Conservation (phyloP, 176 grass and related monocot genomes). For the Oropetium thomaeum region DNA sequence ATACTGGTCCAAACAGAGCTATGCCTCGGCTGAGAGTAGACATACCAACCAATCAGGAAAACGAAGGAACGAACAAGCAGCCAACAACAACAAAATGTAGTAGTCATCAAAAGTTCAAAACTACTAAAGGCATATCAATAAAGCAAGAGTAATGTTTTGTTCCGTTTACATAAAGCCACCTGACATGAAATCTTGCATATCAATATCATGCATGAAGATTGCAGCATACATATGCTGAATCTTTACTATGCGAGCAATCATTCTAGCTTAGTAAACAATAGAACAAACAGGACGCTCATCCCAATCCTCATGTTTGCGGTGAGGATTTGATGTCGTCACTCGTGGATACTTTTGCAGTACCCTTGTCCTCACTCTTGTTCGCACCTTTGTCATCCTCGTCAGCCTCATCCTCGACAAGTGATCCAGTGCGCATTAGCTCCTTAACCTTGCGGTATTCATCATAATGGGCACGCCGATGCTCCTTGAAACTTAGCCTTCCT, state of each 20-base stretch:
- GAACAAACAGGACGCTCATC: neutral
- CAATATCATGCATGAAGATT: slow-evolving; percentile 5
- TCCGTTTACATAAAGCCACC: neutral
- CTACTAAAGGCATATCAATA: slow-evolving; percentile 19
- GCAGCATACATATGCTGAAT: slow-evolving; percentile 17
- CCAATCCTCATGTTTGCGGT: slow-evolving; percentile 7
- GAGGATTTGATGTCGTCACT: neutral
- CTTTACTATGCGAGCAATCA: neutral
- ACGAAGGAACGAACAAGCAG: neutral
- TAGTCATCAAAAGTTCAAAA: neutral
- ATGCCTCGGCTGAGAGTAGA: neutral
- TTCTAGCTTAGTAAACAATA: slow-evolving; percentile 8
- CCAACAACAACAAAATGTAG: neutral
- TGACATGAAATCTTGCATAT: slow-evolving; percentile 5
- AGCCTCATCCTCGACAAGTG: slow-evolving; percentile 49
- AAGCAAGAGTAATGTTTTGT: neutral
- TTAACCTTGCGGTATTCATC: slow-evolving; percentile 89
- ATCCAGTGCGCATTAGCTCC: slow-evolving; percentile 68
- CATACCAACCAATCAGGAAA: neutral
- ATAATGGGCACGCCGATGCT: slow-evolving; percentile 82
- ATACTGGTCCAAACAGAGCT: no score
- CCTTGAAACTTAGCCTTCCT: slow-evolving; percentile 66
- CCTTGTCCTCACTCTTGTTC: slow-evolving; percentile 16
- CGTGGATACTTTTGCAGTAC: neutral
- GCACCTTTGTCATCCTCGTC: slow-evolving; percentile 22